Evolutionary conservation across 2,329 filamentous ascomycete species (phyloP).

Genomic region (Fusarium fujikuroi): DNA sequence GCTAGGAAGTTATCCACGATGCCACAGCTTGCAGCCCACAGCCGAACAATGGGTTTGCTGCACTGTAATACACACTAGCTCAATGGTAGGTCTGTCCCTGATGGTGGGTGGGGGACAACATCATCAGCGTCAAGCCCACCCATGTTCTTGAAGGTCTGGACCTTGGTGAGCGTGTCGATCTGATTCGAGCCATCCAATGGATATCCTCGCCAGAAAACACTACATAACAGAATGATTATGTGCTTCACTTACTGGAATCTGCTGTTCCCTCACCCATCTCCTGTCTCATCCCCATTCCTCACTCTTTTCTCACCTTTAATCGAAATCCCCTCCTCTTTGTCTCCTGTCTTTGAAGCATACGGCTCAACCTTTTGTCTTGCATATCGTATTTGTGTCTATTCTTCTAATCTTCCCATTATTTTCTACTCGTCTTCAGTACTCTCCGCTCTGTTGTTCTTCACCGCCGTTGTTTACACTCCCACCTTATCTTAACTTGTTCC

Average conservation of each 20-base stretch:
- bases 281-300: neutral
- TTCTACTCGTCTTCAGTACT: neutral
- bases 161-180: slow-evolving; percentile 41
- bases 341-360: neutral
- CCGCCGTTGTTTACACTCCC: slow-evolving; percentile 14
- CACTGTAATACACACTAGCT: slow-evolving; percentile 12
- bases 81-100: slow-evolving; percentile 27
- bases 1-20: slow-evolving; percentile 15
- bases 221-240: slow-evolving; percentile 27
- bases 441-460: slow-evolving; percentile 2
- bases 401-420: neutral
- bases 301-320: neutral
- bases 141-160: slow-evolving; percentile 40
- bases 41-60: slow-evolving; percentile 5
- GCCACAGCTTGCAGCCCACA: slow-evolving; percentile 23
- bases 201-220: slow-evolving; percentile 12
- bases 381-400: neutral
- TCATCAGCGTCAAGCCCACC: slow-evolving; percentile 25
- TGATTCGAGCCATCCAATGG: slow-evolving; percentile 29
- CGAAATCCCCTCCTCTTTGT: neutral
- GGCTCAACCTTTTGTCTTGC: neutral
- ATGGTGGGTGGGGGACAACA: slow-evolving; percentile 28
- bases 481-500: slow-evolving; percentile 6
- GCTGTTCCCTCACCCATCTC: slow-evolving; percentile 4
- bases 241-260: slow-evolving; percentile 4